Evolutionary conservation across 768 basidiomycete species (phyloP), one percentile per base, ranked within the genome.

Genomic region (Hemileccinum rubropunctum): DNA sequence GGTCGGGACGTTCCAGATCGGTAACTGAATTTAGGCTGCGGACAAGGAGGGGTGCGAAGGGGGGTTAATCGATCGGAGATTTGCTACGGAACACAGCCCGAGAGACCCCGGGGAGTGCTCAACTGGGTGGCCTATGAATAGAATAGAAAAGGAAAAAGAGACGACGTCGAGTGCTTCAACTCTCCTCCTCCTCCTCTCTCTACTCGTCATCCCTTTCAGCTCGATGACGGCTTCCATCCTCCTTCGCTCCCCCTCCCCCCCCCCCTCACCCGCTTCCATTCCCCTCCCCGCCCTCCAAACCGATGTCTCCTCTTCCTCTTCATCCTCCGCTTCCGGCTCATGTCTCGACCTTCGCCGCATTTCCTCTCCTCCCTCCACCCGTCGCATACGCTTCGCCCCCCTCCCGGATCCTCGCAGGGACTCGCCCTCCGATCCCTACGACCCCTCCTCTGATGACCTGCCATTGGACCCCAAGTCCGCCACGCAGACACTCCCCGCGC

Each of bases 331-430:
- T 2, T 60, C 63, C 8, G 52, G 42, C 30, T 64, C 62, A 2
- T 60, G 45, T 45, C 43, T 46, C 21, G 56, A 65, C 45, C 51
- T 51, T 3, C 51, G 38, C n/a, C 50, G 48, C 4, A 46, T 55
- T 7, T 50, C 57, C n/a, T 14, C 53, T 0, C 46, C 44, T 0
- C 55, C 58, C 32, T 50, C 58, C 10, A n/a, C n/a, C n/a, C 67
- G 63, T 23, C 65, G 58, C 32, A 92, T 94, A 51, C 81, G 88
- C 52, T 94, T 94, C 54, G 91, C 92, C 0, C 92, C 92, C 1
- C 78, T 94, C 15, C 92, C 92, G 1, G 86, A 88, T 58, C 87
- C 88, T 2, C 75, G 80, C 20, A 75, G 80, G 44, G 75, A 78
- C 52, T 55, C 72, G n/a, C n/a, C n/a, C n/a, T n/a, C n/a, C n/a